These are phyloP conservation scores for Prunus padus DNA, from an alignment of 306 rosid species.

Conservation along the genomic window DNA sequence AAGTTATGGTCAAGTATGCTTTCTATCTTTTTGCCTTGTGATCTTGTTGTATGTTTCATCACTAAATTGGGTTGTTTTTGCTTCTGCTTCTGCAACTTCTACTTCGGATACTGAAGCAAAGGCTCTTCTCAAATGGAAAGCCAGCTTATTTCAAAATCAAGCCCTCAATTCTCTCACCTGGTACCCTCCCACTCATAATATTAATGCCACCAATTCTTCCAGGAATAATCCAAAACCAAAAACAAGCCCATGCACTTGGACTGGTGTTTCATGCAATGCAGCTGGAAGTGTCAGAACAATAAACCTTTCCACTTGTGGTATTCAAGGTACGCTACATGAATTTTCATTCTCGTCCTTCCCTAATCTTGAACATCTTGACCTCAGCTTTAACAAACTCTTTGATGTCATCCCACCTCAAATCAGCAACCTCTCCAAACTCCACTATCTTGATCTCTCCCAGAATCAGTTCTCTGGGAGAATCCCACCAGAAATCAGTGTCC, in stretches of 20 bases:
- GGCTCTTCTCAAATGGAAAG: conserved; percentile 11
- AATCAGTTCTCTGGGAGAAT: too few species aligned
- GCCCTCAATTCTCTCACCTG: neutral
- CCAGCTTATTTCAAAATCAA: neutral
- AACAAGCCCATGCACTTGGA: conserved; percentile 3
- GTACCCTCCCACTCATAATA: neutral
- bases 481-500: too few species aligned
- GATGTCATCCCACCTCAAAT: neutral
- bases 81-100: neutral
- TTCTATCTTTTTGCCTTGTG: neutral
- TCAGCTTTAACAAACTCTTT: conserved; percentile 1
- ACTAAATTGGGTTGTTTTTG: neutral
- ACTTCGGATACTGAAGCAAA: too few species aligned
- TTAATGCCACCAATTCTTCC: neutral
- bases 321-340: conserved; percentile 19
- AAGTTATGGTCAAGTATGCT: too few species aligned
- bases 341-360: conserved; percentile 4
- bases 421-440: neutral
- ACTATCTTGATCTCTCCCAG: too few species aligned
- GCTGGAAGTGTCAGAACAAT: neutral
- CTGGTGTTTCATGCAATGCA: conserved; percentile 19
- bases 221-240: neutral
- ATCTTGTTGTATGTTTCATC: neutral
- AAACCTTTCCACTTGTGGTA: conserved; percentile 4
- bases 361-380: conserved; percentile 19